Base-by-base conservation (phyloP, 768 basidiomycete species). In the Mycena floridula region DNA sequence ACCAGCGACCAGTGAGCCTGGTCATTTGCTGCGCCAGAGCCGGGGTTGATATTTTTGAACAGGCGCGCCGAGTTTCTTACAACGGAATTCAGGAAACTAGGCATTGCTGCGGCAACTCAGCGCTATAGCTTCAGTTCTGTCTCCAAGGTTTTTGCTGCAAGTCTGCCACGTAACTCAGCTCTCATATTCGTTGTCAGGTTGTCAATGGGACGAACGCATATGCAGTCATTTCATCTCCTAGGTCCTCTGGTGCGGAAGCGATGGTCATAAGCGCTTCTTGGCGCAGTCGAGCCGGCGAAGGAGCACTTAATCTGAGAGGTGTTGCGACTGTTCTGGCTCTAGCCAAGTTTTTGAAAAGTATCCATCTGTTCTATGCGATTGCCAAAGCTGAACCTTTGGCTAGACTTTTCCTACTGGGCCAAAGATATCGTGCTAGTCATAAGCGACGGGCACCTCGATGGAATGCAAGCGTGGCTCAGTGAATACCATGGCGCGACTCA, bases 221-320 rank as follows among this genome's bases (percentile, higher is more conserved):
- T 59, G 89, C 87, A 13, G 65, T 90, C 25, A 64, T 92, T 37
- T 73, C 79, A 9, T 86, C 94, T 2, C 91, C 95, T 7, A 81
- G 96, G 21, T 76, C 89, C n/a, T 80, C 92, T n/a, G 94, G 93
- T 3, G 81, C 82, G 7, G 95, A 99, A 63, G 87, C 91, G 4
- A 87, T 97, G 57, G 77, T 99, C 15, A 76, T 99, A 30, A 84
- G 86, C 49, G 94, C 96, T 1, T 88, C 92, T 5, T 96, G 93
- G 92, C 52, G 82, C 4, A 93, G 89, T 52, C 70, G 75, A 42
- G 69, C 66, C 9, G 79, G 74, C 6, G 79, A 79, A 55, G 75
- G 73, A 5, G 66, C 74, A 3, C 66, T 82, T 41, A 99, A 99
- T 58, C 64, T 94, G 35, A 76, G 96, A 23, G 96, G 96, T 2